Evolutionary conservation across 2,329 filamentous ascomycete species (phyloP), one percentile per base, ranked within the genome.

Genomic region (Aspergillus ustus): DNA sequence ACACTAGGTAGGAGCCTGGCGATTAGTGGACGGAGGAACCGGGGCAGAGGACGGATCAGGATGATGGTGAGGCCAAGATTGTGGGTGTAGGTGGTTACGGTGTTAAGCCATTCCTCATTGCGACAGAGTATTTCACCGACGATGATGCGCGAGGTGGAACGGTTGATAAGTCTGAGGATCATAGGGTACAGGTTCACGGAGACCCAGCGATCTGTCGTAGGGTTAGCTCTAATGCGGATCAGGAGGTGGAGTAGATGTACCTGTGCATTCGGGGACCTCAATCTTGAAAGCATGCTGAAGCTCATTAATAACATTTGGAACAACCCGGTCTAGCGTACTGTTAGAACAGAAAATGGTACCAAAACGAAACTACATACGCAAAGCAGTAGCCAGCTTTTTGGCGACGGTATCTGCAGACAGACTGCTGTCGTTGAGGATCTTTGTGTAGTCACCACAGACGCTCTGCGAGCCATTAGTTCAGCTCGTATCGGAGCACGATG

Each of bases 111-210:
- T 57, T 73, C 67, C 57, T 74, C 66, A 59, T 80, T 77, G 25
- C 72, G 70, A 55, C 74, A 76, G 7, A 79, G 65, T 6, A 65
- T 61, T 4, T 73, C 67, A 19, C 80, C 78, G 31, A 78, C 72
- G 55, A 81, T 77, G 45, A 82, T 70, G 19, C 78, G 73, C 0
- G 76, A 74, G 1, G 77, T 78, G 6, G 80, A 67, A 17, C 79
- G 74, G 9, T 76, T 72, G 31, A 81, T 72, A 6, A 81, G 64
- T 1, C 70, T 66, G 0, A 73, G 69, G 37, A 78, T 69, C 57
- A 69, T 59, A 8, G 68, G 46, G 31, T 70, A 69, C 11, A 71
- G 57, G 5, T 70, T 66, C 40, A 71, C 60, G 4, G 63, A 31
- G 13, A 63, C 52, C 71, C 71, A 74, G n/a, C 62, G 34, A 22